These are phyloP conservation scores for Torulaspora indica DNA, from an alignment of 805 yeast species.

Conservation along the genomic window DNA sequence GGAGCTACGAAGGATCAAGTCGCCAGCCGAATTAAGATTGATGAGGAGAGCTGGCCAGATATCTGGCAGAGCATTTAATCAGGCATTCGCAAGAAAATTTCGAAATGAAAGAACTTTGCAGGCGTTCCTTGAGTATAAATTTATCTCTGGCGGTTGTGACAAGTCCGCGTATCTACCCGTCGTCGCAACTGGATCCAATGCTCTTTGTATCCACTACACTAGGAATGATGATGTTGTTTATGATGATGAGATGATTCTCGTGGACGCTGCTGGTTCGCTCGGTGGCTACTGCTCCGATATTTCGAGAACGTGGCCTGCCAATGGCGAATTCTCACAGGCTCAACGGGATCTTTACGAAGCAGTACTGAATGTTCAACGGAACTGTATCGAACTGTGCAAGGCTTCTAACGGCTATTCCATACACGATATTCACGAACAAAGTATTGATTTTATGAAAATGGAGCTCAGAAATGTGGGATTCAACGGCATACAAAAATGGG, in stretches of 20 bases:
- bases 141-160: constrained; percentile 84
- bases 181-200: constrained; percentile 89
- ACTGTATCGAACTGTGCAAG: constrained; percentile 67
- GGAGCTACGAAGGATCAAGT: constrained; percentile 58
- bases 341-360: constrained; percentile 87
- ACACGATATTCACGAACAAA: constrained; percentile 69
- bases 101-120: constrained; percentile 72
- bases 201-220: constrained; percentile 89
- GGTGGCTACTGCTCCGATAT: constrained; percentile 97
- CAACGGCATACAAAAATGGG: constrained; percentile 45
- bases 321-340: constrained; percentile 65
- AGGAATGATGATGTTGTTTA: constrained; percentile 79
- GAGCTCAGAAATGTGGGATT: constrained; percentile 77
- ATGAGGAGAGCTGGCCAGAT: constrained; percentile 82
- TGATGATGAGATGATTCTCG: constrained; percentile 76
- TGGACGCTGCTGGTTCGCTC: constrained; percentile 89
- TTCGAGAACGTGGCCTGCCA: constrained; percentile 93
- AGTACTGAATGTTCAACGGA: constrained; percentile 74
- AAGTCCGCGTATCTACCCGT: constrained; percentile 90
- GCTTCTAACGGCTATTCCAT: constrained; percentile 50
- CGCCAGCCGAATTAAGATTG: constrained; percentile 66
- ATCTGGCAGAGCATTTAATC: constrained; percentile 77
- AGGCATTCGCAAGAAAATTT: constrained; percentile 67
- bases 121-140: constrained; percentile 75
- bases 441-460: constrained; percentile 52